Base-by-base conservation (phyloP, 306 rosid species). In the Phaseolus lunatus region DNA sequence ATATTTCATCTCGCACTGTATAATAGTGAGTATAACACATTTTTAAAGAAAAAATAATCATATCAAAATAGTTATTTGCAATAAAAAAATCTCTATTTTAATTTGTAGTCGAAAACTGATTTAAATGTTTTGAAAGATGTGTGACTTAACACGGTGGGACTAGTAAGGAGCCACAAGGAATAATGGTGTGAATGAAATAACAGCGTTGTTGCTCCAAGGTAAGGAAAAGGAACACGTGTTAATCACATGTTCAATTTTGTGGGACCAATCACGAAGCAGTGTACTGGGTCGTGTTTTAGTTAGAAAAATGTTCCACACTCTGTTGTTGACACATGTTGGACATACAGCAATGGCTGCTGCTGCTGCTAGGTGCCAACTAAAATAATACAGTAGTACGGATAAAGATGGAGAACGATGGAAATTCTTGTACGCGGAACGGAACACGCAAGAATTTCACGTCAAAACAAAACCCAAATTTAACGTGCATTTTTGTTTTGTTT, bases 311-410 rank as follows among this genome's bases (percentile, higher is more conserved):
- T 19, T 59, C 18, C 61, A 5, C 4, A 48, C 15, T 48, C 4
- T 20, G 13, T 31, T 47, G 10, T 48, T 7, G 73, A 64, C 65
- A 64, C 80, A 72, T 31, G 50, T 48, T 3, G 63, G 52, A 64
- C 48, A 23, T 33, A 4, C 22, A 41, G 23, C 64, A 1, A 19
- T 75, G 57, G 79, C 79, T 59, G 61, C 71, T 12, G 61, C 71
- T 12, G 70, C 10, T 24, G 22, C 67, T 15, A 18, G 0, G 48
- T 59, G 70, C 70, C 59, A 16, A 61, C 18, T 2, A 7, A 57
- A 73, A 57, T 18, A 65, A 65, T 12, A 39, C 0, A 12, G 15
- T 1, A 16, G 47, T 75, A 62, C 62, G 39, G 63, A 62, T 14
- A 62, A 35, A 16, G 23, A 62, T 47, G 2, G 48, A 27, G 58